These are phyloP conservation scores for Collybia sp. DNA, from an alignment of 768 basidiomycete species.

Conservation along the genomic window DNA sequence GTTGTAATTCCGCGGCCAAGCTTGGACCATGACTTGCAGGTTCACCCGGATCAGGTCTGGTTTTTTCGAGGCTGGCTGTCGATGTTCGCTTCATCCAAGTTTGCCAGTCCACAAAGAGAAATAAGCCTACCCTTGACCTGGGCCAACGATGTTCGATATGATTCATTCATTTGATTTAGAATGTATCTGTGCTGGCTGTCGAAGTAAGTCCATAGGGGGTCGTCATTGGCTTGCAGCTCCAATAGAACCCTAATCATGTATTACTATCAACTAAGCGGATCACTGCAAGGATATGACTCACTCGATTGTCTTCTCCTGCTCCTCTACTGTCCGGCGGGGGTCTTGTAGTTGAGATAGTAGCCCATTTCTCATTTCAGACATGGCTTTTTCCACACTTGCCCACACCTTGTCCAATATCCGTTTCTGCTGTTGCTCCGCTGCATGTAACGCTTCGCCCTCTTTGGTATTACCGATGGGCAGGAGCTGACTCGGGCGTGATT, in stretches of 20 bases:
- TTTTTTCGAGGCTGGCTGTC: conserved; percentile 44
- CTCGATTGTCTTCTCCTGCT: conserved; percentile 98
- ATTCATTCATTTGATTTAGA: conserved; percentile 65
- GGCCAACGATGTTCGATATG: conserved; percentile 48
- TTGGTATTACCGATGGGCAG: conserved; percentile 64
- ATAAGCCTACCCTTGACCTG: conserved; percentile 46
- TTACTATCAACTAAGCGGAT: conserved; percentile 5
- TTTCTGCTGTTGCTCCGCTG: conserved; percentile 75
- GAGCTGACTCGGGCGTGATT: conserved; percentile 84
- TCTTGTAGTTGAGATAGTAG: conserved; percentile 81
- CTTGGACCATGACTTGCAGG: conserved; percentile 35
- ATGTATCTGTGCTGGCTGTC: conserved; percentile 91
- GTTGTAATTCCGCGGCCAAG: conserved; percentile 54
- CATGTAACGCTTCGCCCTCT: conserved; percentile 43
- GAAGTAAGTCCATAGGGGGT: conserved; percentile 94
- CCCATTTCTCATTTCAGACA: conserved; percentile 82
- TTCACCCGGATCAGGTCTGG: conserved; percentile 25
- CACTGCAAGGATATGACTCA: conserved; percentile 29
- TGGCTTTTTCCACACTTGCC: conserved; percentile 90
- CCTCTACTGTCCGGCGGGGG: conserved; percentile 74
- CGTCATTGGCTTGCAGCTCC: conserved; percentile 81
- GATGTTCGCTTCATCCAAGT: not conserved
- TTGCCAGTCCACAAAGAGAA: conserved; percentile 3
- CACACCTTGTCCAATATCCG: conserved; percentile 96
- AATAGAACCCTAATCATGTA: conserved; percentile 63